Evolutionary conservation across 257 asterid species (phyloP).

Genomic region (Gynochthodes officinalis): DNA sequence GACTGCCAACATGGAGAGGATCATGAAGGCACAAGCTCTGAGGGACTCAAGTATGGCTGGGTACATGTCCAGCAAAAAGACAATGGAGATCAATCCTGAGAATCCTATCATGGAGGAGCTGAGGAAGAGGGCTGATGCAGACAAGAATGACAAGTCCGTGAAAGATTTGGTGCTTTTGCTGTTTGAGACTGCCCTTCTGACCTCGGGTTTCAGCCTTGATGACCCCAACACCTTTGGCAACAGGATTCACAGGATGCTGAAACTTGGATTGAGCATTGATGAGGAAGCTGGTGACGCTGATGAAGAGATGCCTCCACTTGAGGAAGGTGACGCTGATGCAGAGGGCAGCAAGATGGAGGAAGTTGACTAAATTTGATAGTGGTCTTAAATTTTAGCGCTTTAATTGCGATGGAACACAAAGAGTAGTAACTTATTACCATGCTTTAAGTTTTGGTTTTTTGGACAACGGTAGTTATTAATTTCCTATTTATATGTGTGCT

Average conservation of each 20-base stretch:
- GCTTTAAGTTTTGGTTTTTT: not conserved
- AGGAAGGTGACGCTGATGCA: conserved; percentile 48
- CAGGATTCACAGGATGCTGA: conserved; percentile 61
- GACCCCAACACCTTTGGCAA: conserved; percentile 58
- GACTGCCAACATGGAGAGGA: conserved; percentile 51
- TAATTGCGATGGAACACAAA: not conserved
- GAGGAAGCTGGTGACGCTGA: conserved; percentile 48
- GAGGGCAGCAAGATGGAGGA: conserved; percentile 75
- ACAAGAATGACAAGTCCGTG: conserved; percentile 57
- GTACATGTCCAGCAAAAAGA: conserved; percentile 60
- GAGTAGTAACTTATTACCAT: not conserved
- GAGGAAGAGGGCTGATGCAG: conserved; percentile 58
- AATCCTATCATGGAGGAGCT: conserved; percentile 64
- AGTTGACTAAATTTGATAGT: conserved; percentile 36
- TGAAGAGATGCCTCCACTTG: conserved; percentile 51
- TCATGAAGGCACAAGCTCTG: conserved; percentile 50
- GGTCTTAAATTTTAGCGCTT: not conserved
- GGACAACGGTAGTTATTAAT: not conserved
- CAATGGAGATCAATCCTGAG: conserved; percentile 63
- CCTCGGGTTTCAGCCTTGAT: conserved; percentile 61
- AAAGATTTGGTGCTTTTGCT: conserved; percentile 55
- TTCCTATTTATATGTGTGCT: not conserved
- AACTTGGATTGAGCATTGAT: conserved; percentile 57
- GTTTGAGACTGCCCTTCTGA: conserved; percentile 55
- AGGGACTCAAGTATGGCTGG: conserved; percentile 62